Base-by-base conservation (phyloP, 2,329 filamentous ascomycete species). In the Apiospora hydei region DNA sequence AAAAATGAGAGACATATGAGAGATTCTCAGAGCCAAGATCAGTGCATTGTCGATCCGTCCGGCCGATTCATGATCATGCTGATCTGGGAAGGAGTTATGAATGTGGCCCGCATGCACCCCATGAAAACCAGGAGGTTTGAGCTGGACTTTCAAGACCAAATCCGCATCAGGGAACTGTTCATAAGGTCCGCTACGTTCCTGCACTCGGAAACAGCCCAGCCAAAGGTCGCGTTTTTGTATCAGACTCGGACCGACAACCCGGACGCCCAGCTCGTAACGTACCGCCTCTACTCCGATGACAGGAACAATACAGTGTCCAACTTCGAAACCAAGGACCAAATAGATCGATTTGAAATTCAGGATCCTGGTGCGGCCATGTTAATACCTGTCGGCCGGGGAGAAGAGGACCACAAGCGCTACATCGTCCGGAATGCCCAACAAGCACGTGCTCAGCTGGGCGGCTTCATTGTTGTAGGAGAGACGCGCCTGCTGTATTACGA, bases 401-500 rank as follows among this genome's bases (percentile, higher is more conserved):
- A 89, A 26, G 85, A 88, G 49, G 86, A 88, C 66, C 85, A 87
- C 69, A 91, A 90, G 78, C 85, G 90, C 70, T 90, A 92, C 78
- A 86, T 90, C 75, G 85, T 88, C 43, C 87, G 89, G 73, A 88
- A 91, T 72, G 84, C 83, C 38, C 84, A 86, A 38, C 82, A 84
- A 14, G 83, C 86, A 5, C 87, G 86, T 71, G 87, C 89, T n/a
- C 88, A 90, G 72, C 77, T 90, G 66, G 92, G 93, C 18, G 94
- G 94, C 7, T 82, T 95, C 4, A 85, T 96, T 57, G 89, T 95
- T 2, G 87, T 96, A 10, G 93, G 93, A 26, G 93, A 95, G 82
- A 97, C 94, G 0, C 91, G 91, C 1, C 88, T 99, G 72, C 90
- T 92, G 11, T 98, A 98, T 80, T 91, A 96, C 72, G 93, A 98